Base-by-base conservation (phyloP, 306 rosid species). In the Ziziphus jujuba region DNA sequence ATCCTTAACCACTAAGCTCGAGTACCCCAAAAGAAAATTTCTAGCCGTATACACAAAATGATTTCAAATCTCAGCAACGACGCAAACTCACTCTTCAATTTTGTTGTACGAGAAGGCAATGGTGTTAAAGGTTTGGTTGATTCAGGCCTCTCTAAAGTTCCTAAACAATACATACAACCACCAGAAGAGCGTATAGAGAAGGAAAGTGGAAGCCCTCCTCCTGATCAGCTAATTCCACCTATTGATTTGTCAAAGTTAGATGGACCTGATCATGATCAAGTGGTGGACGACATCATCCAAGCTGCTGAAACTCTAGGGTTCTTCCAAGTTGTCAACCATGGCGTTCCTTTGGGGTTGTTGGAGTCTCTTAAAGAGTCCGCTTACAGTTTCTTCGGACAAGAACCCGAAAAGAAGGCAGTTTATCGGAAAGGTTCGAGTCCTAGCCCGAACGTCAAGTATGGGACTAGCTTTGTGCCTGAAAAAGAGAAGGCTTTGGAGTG, bases 381-480 rank as follows among this genome's bases (percentile, higher is more conserved):
- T 7, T 83, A 82, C 62, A 9, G 43, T 17, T 89, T 89, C 62
- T 89, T 82, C 49, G 40, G 12, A n/a, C 78, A 68, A 66, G 59
- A 77, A 19, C 73, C 82, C 11, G 76, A 74, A 62, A 25, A 80
- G 71, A 86, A 86, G 65, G 82, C 76, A 34, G 63, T 66, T 35
- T 82, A 56, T 31, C 23, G 43, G 28, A 33, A 64, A 58, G 84
- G 87, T 9, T 68, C 62, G 61, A 77, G 85, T 43, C 84, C 84
- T 2, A 71, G 82, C 65, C 70, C 79, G 0, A 22, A 24, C 28
- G 75, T 89, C 16, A 86, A 72, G 69, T 84, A 82, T 24, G 87
- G 82, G 2, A 89, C 88, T 3, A 86, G 90, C 79, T 89, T 89
- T 67, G 88, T 40, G 23, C 95, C 95, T 7, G 87, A 88, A 82